These are phyloP conservation scores for Pichia deserticola DNA, from an alignment of 805 yeast genomes.

Conservation along the genomic window DNA sequence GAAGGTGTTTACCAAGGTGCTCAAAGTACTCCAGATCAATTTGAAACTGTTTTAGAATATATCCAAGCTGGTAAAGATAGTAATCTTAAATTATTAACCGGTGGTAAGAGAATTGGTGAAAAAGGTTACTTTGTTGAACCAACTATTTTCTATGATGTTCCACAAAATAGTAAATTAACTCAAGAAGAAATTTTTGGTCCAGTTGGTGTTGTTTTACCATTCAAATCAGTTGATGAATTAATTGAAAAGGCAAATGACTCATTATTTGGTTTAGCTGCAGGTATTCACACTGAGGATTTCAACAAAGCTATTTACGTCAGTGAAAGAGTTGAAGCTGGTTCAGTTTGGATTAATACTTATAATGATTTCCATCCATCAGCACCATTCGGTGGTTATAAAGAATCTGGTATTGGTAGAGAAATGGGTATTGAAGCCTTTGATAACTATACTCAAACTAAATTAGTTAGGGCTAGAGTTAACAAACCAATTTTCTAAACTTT, in stretches of 20 bases:
- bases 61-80: constrained; percentile 60
- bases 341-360: constrained; percentile 75
- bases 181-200: constrained; percentile 79
- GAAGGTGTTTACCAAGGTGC: constrained; percentile 67
- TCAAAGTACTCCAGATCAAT: constrained; percentile 64
- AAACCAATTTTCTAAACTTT: constrained; percentile 20
- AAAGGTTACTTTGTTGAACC: constrained; percentile 72
- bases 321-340: constrained; percentile 62
- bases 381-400: constrained; percentile 79
- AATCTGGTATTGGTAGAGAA: constrained; percentile 81
- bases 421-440: constrained; percentile 76
- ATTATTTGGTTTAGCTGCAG: constrained; percentile 75
- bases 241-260: constrained; percentile 61
- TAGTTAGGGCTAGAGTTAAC: constrained; percentile 46
- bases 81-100: constrained; percentile 61
- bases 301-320: constrained; percentile 59
- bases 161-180: constrained; percentile 53
- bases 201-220: constrained; percentile 63
- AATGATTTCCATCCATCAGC: constrained; percentile 68
- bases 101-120: constrained; percentile 58
- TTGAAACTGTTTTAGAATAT: constrained; percentile 59
- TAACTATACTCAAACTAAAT: constrained; percentile 68
- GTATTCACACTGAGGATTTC: constrained; percentile 60
- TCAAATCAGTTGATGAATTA: constrained; percentile 60
- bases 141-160: constrained; percentile 65